Evolutionary conservation across 1,139 yeast species (phyloP).

Genomic region (Candida mesenterica): DNA sequence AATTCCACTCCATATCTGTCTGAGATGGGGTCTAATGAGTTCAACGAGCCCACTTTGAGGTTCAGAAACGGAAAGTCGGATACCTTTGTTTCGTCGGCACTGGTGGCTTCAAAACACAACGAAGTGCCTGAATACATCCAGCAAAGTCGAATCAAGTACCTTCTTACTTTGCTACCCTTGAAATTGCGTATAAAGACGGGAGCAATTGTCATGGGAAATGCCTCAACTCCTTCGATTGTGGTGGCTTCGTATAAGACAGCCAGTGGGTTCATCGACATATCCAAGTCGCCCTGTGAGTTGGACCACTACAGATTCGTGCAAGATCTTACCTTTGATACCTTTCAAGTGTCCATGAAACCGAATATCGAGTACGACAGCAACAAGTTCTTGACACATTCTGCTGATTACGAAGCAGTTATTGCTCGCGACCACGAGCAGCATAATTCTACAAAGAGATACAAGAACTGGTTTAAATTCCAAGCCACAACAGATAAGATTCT

Average conservation of each 20-base stretch:
- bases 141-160: slow-evolving; percentile 6
- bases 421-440: slow-evolving; percentile 9
- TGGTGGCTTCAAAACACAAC: neutral
- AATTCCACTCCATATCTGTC: neutral
- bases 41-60: neutral
- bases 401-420: slow-evolving; percentile 4
- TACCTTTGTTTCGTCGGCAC: neutral
- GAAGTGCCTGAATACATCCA: neutral
- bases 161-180: slow-evolving; percentile 54
- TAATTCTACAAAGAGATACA: slow-evolving; percentile 21
- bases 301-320: slow-evolving; percentile 56
- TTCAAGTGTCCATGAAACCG: slow-evolving; percentile 62
- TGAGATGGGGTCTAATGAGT: neutral
- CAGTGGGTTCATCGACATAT: slow-evolving; percentile 60
- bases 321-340: slow-evolving; percentile 45
- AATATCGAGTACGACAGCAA: slow-evolving; percentile 55
- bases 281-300: slow-evolving; percentile 42
- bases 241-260: slow-evolving; percentile 60
- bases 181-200: slow-evolving; percentile 61
- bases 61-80: neutral
- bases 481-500: slow-evolving; percentile 15
- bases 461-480: slow-evolving; percentile 24
- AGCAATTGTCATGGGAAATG: slow-evolving; percentile 76
- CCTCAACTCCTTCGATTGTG: slow-evolving; percentile 68
- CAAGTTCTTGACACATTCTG: slow-evolving; percentile 6